Evolutionary conservation across 1,284 basidiomycete genomes (phyloP).

Genomic region (Sparassis latifolia): DNA sequence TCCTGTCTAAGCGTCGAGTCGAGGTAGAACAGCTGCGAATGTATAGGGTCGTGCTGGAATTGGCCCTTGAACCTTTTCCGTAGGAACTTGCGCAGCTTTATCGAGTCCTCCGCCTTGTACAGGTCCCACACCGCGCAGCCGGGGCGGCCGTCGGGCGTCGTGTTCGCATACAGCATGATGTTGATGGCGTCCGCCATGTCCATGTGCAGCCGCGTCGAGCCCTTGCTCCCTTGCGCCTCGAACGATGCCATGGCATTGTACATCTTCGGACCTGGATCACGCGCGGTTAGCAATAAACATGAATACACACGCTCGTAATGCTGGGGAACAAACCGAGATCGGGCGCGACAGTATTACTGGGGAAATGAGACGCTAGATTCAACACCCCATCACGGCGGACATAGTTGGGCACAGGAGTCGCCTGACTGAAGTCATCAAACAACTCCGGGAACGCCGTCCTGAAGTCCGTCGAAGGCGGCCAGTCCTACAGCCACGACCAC

Average conservation of each 20-base stretch:
- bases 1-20: slow-evolving; percentile 64
- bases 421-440: slow-evolving; percentile 81
- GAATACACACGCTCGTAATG: slow-evolving; percentile 26
- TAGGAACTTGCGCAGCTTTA: slow-evolving; percentile 71
- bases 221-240: slow-evolving; percentile 60
- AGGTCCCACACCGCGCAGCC: slow-evolving; percentile 93
- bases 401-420: slow-evolving; percentile 84
- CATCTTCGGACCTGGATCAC: slow-evolving; percentile 64
- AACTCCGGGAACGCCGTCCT: slow-evolving; percentile 77
- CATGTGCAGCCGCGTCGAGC: slow-evolving; percentile 89
- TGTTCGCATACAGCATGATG: slow-evolving; percentile 77
- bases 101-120: slow-evolving; percentile 80
- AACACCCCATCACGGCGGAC: slow-evolving; percentile 83
- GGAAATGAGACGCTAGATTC: slow-evolving; percentile 87
- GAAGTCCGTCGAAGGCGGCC: slow-evolving; percentile 87
- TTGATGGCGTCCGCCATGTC: slow-evolving; percentile 96
- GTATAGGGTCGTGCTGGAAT: slow-evolving; percentile 77
- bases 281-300: slow-evolving; percentile 4
- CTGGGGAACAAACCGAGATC: slow-evolving; percentile 62
- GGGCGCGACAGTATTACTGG: slow-evolving; percentile 74
- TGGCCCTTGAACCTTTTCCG: slow-evolving; percentile 46
- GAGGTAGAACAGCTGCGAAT: slow-evolving; percentile 85
- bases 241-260: slow-evolving; percentile 71
- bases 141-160: slow-evolving; percentile 52
- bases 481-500: slow-evolving; percentile 53